These are phyloP conservation scores for Colletotrichum gloeosporioides DNA, from an alignment of 2,329 filamentous ascomycete genomes.

Conservation along the genomic window DNA sequence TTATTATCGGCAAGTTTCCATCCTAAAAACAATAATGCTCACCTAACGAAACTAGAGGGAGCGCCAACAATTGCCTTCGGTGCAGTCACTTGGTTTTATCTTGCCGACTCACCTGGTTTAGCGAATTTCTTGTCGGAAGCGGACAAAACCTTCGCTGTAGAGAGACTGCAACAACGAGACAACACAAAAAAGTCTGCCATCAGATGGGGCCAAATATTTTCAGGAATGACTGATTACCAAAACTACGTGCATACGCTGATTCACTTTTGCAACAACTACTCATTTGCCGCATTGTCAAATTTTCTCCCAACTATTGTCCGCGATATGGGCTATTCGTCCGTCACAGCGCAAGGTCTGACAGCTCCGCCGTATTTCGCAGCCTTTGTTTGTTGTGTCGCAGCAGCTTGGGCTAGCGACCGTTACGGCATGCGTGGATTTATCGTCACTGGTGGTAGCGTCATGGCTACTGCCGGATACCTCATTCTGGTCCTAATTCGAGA, in stretches of 20 bases:
- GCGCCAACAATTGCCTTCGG: conserved; percentile 32
- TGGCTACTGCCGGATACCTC: conserved; percentile 37
- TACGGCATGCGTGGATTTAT: conserved; percentile 37
- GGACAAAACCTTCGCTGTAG: conserved; percentile 27
- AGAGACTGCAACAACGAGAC: conserved; percentile 26
- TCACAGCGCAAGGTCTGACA: conserved; percentile 45
- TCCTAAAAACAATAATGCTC: neutral
- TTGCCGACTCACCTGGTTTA: conserved; percentile 33
- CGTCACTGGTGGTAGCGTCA: conserved; percentile 29
- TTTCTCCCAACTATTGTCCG: conserved; percentile 46
- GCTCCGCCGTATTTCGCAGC: conserved; percentile 45
- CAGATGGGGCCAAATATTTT: conserved; percentile 35
- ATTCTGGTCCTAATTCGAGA: conserved; percentile 26
- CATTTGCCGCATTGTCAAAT: conserved; percentile 43
- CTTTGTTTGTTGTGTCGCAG: conserved; percentile 37
- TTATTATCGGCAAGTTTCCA: conserved; percentile 31
- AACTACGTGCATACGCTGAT: conserved; percentile 40
- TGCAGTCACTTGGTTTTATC: conserved; percentile 31
- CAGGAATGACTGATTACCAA: conserved; percentile 39
- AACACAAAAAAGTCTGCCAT: conserved; percentile 19
- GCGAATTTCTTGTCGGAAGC: conserved; percentile 31
- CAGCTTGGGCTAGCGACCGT: conserved; percentile 39
- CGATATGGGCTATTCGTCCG: conserved; percentile 41
- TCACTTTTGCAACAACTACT: conserved; percentile 43
- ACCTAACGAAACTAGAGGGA: conserved; percentile 28